Percentiles rank a stretch among this genome's conserved stretches.
phyloP scores from a whole-genome alignment of 2,329 filamentous ascomycete genomes.

The Fusarium sp. region DNA sequence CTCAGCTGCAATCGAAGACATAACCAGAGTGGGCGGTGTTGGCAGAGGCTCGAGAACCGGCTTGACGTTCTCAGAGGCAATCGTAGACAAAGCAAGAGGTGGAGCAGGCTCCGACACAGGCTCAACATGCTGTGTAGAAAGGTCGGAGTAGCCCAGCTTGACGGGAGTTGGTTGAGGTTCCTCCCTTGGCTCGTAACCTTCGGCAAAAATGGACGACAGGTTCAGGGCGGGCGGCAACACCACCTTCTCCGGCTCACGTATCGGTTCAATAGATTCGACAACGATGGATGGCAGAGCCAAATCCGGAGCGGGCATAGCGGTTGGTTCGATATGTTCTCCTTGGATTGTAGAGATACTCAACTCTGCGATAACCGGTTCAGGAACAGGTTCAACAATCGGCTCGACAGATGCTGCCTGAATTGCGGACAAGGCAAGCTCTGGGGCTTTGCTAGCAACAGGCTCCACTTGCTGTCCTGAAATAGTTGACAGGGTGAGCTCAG shows the following conservation, averaged over 20 bases:
- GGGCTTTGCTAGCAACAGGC: conserved; percentile 23
- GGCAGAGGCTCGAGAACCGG: conserved; percentile 48
- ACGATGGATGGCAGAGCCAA: conserved; percentile 51
- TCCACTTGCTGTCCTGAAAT: conserved; percentile 43
- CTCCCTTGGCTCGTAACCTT: conserved; percentile 55
- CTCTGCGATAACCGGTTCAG: conserved; percentile 20
- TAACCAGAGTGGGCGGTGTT: conserved; percentile 49
- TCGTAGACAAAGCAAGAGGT: conserved; percentile 35
- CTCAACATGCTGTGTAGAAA: conserved; percentile 57
- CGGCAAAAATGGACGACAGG: conserved; percentile 51
- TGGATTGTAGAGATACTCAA: conserved; percentile 44
- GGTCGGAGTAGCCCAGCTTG: conserved; percentile 53
- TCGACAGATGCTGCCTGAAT: conserved; percentile 46
- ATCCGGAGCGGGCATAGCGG: conserved; percentile 36
- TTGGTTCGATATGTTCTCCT: conserved; percentile 47
- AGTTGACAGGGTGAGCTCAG: conserved; percentile 33
- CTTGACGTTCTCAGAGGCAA: conserved; percentile 55
- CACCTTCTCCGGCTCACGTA: conserved; percentile 53
- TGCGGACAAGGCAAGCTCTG: conserved; percentile 36
- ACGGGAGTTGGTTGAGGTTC: conserved; percentile 46
- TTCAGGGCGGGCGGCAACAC: conserved; percentile 48
- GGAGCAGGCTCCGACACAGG: conserved; percentile 50
- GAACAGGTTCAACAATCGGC: conserved; percentile 33
- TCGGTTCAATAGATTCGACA: conserved; percentile 51
- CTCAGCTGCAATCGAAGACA: conserved; percentile 57